These are phyloP conservation scores for Eruca vesicaria DNA, from an alignment of 441 rosid species.

Conservation along the genomic window DNA sequence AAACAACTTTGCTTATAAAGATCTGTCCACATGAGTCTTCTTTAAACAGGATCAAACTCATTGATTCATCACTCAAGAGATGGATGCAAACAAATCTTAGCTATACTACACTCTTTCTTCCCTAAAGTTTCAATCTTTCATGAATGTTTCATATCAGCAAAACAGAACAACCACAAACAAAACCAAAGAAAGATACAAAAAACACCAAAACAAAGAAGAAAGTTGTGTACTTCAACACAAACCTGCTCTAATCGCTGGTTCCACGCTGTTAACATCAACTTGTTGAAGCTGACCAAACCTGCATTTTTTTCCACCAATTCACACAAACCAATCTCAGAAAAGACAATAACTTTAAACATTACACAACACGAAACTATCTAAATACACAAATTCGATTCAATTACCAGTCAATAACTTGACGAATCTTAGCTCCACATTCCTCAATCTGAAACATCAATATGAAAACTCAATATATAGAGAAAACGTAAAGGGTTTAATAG, in stretches of 20 bases:
- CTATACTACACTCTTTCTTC: neutral
- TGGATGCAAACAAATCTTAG: slow-evolving; percentile 1
- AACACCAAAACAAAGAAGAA: neutral
- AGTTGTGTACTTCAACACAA: neutral
- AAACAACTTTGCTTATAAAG: neutral
- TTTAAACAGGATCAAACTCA: neutral
- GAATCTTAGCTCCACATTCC: slow-evolving; percentile 67
- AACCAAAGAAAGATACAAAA: too few species aligned
- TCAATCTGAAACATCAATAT: slow-evolving; percentile 42
- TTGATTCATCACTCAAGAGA: neutral
- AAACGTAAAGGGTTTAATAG: neutral
- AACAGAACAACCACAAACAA: neutral
- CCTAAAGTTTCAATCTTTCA: neutral
- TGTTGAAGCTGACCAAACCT: slow-evolving; percentile 97
- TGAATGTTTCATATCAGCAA: neutral
- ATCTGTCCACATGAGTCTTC: neutral
- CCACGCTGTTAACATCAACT: slow-evolving; percentile 69
- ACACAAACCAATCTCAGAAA: neutral
- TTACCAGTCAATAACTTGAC: slow-evolving; percentile 74
- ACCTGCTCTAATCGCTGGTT: slow-evolving; percentile 91
- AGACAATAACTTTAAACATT: neutral
- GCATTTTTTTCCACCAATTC: slow-evolving; percentile 16
- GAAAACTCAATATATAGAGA: neutral
- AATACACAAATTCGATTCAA: neutral
- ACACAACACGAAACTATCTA: neutral